phyloP scores from a whole-genome alignment of 352 stramenopile genomes.

The Thraustochytrium sp. region DNA sequence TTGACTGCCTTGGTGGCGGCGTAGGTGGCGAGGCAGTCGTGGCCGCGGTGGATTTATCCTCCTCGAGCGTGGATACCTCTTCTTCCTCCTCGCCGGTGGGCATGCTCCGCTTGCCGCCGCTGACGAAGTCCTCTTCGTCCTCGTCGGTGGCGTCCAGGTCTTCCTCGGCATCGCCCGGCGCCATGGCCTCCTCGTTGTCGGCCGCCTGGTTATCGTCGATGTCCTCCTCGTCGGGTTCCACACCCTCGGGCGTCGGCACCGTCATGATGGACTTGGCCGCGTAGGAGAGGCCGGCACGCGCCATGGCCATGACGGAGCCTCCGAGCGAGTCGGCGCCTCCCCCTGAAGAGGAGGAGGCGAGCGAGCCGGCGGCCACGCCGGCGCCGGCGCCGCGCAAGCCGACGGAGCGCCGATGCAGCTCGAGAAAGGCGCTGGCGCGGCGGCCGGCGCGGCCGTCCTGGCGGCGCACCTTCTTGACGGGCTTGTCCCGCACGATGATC shows the following conservation, averaged over 20 bases:
- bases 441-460: not conserved
- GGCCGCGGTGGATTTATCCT: too few relatives aligned
- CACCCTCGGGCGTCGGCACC: not conserved
- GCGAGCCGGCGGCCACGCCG: not conserved
- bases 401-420: constrained; percentile 29
- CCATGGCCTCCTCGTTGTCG: too few relatives aligned
- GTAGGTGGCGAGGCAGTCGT: too few relatives aligned
- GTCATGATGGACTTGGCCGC: not conserved
- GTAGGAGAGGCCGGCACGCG: not conserved
- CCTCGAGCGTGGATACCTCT: too few relatives aligned
- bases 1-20: too few relatives aligned
- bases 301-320: not conserved
- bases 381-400: not conserved
- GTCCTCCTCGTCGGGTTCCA: too few relatives aligned
- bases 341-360: not conserved
- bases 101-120: too few relatives aligned
- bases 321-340: not conserved
- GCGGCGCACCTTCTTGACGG: not conserved
- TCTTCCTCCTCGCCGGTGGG: too few relatives aligned
- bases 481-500: constrained; percentile 49
- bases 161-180: too few relatives aligned
- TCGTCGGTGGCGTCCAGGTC: too few relatives aligned
- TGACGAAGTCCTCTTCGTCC: too few relatives aligned
- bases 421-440: constrained; percentile 17
- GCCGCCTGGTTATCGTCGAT: too few relatives aligned